Evolutionary conservation across 345 rosid genomes (phyloP).

Genomic region (Hibiscus syriacus): DNA sequence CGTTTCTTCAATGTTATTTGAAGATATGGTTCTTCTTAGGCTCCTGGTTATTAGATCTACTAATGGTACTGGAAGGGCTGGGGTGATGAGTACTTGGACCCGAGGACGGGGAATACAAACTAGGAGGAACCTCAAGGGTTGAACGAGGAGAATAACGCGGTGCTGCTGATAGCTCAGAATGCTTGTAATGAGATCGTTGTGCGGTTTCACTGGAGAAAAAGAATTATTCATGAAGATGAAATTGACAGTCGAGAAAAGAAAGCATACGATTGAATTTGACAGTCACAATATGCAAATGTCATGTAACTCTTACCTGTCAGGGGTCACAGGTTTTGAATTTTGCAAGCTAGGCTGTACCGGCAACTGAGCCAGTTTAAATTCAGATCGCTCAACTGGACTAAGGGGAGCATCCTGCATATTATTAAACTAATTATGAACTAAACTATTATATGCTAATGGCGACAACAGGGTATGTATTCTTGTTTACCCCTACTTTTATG

Average conservation of each 20-base stretch:
- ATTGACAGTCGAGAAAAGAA: constrained; percentile 19
- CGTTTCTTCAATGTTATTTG: constrained; percentile 6
- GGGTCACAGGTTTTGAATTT: constrained; percentile 20
- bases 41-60: not conserved
- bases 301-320: constrained; percentile 45
- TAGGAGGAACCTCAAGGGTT: constrained; percentile 41
- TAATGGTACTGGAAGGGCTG: constrained; percentile 13
- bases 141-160: constrained; percentile 44
- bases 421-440: not conserved
- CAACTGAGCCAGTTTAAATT: constrained; percentile 37
- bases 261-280: constrained; percentile 5
- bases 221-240: constrained; percentile 42
- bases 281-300: not conserved
- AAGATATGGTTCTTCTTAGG: constrained; percentile 6
- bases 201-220: constrained; percentile 53
- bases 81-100: constrained; percentile 5
- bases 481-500: constrained; percentile 42
- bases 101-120: constrained; percentile 27
- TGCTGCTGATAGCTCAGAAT: constrained; percentile 31
- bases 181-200: constrained; percentile 28
- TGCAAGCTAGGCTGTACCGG: constrained; percentile 17
- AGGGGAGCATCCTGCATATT: constrained; percentile 40
- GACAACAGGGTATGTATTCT: not conserved
- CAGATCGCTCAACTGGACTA: constrained; percentile 32
- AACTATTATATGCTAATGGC: constrained; percentile 2